These are phyloP conservation scores for Cryptosporidium ryanae DNA, from an alignment of 169 alveolate genomes.

Conservation along the genomic window DNA sequence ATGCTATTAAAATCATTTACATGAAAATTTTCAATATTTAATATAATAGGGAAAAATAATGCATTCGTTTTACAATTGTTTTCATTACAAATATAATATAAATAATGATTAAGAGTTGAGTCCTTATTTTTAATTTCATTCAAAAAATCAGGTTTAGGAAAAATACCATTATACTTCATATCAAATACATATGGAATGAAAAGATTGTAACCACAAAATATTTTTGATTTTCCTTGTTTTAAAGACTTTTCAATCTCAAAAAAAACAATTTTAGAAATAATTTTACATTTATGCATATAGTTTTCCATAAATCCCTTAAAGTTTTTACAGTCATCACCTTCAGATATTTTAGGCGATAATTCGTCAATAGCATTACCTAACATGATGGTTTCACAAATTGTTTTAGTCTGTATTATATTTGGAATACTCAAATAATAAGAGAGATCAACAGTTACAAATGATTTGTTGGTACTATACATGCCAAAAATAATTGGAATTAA, in stretches of 20 bases:
- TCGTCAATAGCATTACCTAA: no score
- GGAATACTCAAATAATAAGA: slow-evolving; percentile 47
- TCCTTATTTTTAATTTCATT: neutral
- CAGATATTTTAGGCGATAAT: neutral
- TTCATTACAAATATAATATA: slow-evolving; percentile 12
- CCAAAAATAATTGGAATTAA: slow-evolving; percentile 61
- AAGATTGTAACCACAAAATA: slow-evolving; percentile 53
- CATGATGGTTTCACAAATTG: slow-evolving; percentile 20
- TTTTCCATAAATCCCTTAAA: no score
- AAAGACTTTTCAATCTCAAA: slow-evolving; percentile 52
- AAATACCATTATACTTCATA: slow-evolving; percentile 2
- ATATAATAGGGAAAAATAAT: slow-evolving; percentile 36
- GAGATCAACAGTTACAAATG: slow-evolving; percentile 12
- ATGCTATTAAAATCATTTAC: neutral
- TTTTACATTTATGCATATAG: neutral
- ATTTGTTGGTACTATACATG: slow-evolving; percentile 16
- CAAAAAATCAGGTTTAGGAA: slow-evolving; percentile 17
- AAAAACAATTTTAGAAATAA: neutral
- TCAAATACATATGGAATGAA: slow-evolving; percentile 42
- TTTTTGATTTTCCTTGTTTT: slow-evolving; percentile 60
- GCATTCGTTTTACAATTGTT: slow-evolving; percentile 1
- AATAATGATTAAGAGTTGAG: neutral
- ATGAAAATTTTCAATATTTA: slow-evolving; percentile 10
- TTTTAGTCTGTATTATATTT: slow-evolving; percentile 40
- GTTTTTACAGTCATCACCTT: slow-evolving; percentile 1